Evolutionary conservation across 306 rosid species (phyloP), one percentile per base, ranked within the genome.

Genomic region (Prunus davidiana): DNA sequence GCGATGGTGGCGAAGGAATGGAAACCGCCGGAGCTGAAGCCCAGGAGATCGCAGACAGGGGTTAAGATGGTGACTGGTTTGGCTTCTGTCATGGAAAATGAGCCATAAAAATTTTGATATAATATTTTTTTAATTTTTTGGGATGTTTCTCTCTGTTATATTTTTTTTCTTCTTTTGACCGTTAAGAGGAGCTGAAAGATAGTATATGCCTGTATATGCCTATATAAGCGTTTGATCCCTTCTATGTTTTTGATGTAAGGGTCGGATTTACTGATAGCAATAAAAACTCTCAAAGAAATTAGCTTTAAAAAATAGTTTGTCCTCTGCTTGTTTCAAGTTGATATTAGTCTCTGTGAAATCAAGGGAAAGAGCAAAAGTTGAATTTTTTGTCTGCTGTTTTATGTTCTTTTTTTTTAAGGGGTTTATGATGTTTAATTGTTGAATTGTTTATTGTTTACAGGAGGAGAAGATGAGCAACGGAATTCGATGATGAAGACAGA

Each of bases 201-300:
- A 4, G 34, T 75, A 55, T 19, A 76, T 60, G 80, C 18, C 27
- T 60, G 15, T 67, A 45, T 58, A 60, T 72, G 67, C 67, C 18
- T 82, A 13, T 73, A 60, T 84, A 84, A 61, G 75, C 72, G 80
- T 76, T 77, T 16, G 56, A 61, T 84, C 86, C 92, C 85, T 87
- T 82, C 85, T 84, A 67, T 46, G 47, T 76, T 86, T 91, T 93
- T 80, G 20, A 72, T 77, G 88, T 3, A 79, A 74, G 98, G 97
- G 96, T 68, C 83, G 73, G 85, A 82, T 73, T 76, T 74, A 79
- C 88, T 74, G 7, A 72, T 82, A 86, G 73, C 70, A 89, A 83
- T 81, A 79, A 84, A 82, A 76, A 60, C 43, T 2, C 57, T 2
- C 57, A 79, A 20, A 60, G 78, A 74, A 34, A 76, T 70, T 77